Conservation (phyloP, 352 stramenopile genomes). For the Globisporangium spinosum region DNA sequence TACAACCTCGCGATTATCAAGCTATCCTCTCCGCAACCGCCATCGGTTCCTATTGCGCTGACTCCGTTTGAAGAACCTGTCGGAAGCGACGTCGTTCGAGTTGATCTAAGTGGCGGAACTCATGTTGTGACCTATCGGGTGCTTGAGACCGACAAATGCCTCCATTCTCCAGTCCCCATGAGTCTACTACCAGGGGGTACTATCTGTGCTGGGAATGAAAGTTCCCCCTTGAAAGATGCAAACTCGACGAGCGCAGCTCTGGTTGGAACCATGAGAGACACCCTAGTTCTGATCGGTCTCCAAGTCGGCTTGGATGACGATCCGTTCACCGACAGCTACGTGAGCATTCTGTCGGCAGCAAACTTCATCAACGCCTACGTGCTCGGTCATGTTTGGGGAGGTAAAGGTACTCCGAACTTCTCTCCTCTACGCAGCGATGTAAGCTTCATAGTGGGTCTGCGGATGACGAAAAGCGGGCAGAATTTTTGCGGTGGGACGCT, state of each 20-base stretch:
- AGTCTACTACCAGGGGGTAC: neutral
- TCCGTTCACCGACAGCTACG: slow-evolving; percentile 2
- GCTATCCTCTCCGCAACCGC: neutral
- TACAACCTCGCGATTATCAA: slow-evolving; percentile 6
- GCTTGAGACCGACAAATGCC: neutral
- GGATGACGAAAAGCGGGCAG: neutral
- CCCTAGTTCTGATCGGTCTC: neutral
- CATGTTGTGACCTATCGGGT: neutral
- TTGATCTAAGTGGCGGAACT: neutral
- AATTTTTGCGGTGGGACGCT: slow-evolving; percentile 8
- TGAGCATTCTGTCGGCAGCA: neutral
- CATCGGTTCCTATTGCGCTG: neutral
- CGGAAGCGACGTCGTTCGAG: neutral
- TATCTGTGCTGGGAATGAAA: slow-evolving; percentile 9
- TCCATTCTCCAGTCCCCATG: neutral
- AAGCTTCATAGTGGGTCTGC: neutral
- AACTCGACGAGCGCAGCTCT: neutral
- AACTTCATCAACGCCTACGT: slow-evolving; percentile 17
- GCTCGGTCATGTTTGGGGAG: neutral
- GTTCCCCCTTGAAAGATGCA: no score
- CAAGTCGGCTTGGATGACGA: neutral
- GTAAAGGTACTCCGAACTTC: neutral
- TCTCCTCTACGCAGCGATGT: neutral
- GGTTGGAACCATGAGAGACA: no score
- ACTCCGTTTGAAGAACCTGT: neutral